These are phyloP conservation scores for Solanum clarkiae DNA, from an alignment of 257 asterid species.

Conservation along the genomic window DNA sequence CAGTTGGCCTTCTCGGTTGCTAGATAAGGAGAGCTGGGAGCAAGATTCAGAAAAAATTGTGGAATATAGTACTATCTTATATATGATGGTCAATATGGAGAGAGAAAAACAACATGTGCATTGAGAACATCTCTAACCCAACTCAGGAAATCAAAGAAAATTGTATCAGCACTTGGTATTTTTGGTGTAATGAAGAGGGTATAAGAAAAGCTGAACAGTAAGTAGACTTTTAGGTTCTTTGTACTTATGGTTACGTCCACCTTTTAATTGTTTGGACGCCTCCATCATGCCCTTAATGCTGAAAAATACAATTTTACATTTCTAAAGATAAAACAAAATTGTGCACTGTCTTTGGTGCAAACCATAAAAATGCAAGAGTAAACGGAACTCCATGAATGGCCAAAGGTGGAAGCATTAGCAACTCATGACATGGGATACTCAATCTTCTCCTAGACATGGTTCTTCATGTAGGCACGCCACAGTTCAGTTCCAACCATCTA, in stretches of 20 bases:
- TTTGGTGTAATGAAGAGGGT: not conserved
- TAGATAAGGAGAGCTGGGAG: not conserved
- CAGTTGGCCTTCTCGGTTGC: too few relatives aligned
- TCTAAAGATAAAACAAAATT: too few relatives aligned
- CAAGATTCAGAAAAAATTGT: too few relatives aligned
- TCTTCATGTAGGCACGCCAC: too few relatives aligned
- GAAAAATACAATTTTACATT: not conserved
- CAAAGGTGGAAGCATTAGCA: too few relatives aligned
- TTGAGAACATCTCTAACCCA: not conserved
- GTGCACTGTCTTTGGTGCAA: not conserved
- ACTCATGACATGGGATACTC: too few relatives aligned
- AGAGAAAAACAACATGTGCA: not conserved
- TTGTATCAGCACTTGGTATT: not conserved
- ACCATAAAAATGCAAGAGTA: too few relatives aligned
- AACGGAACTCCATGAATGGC: too few relatives aligned
- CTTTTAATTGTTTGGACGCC: not conserved
- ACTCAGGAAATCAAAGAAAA: not conserved
- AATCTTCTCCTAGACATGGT: too few relatives aligned
- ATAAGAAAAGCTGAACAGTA: too few relatives aligned
- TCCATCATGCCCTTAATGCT: too few relatives aligned
- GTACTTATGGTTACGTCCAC: not conserved
- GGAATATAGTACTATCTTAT: not conserved
- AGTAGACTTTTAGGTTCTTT: not conserved
- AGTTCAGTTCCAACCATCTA: too few relatives aligned
- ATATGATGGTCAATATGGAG: not conserved